phyloP scores from a whole-genome alignment of 768 basidiomycete genomes.

The Phallus indusiatus region DNA sequence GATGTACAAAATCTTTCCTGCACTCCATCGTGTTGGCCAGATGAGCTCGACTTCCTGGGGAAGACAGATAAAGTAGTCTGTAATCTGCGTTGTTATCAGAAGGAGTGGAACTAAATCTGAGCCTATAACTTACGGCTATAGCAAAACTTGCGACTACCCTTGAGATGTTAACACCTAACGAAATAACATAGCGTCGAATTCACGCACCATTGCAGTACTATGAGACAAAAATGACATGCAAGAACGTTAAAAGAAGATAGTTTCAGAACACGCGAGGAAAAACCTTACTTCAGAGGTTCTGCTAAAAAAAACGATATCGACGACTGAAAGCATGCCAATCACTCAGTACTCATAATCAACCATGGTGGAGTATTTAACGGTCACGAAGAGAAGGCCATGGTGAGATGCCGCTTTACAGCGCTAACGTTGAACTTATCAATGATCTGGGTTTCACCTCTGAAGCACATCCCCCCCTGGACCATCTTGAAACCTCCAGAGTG shows the following conservation, averaged over 20 bases:
- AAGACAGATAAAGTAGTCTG: slow-evolving; percentile 10
- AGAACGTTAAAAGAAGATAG: too few relatives aligned
- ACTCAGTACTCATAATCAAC: too few relatives aligned
- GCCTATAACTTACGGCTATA: background rate
- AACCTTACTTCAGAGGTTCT: background rate
- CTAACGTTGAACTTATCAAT: too few relatives aligned
- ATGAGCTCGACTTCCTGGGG: slow-evolving; percentile 3
- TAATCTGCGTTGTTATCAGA: background rate
- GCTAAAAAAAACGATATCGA: background rate
- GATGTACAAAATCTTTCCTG: slow-evolving; percentile 2
- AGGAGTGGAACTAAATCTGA: too few relatives aligned
- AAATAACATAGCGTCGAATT: background rate
- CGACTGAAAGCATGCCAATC: background rate
- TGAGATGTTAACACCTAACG: background rate
- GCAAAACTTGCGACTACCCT: background rate
- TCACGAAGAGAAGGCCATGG: too few relatives aligned
- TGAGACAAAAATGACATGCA: background rate
- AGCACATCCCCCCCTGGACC: too few relatives aligned
- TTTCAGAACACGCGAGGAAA: background rate
- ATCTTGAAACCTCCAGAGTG: too few relatives aligned
- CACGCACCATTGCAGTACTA: background rate
- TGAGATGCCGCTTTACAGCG: too few relatives aligned
- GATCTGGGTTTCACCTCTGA: too few relatives aligned
- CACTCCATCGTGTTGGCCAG: slow-evolving; percentile 4
- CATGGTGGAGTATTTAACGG: too few relatives aligned